Evolutionary conservation across 2,329 filamentous ascomycete genomes (phyloP), one percentile per base, ranked within the genome.

Genomic region (Aspergillus luchuensis): DNA sequence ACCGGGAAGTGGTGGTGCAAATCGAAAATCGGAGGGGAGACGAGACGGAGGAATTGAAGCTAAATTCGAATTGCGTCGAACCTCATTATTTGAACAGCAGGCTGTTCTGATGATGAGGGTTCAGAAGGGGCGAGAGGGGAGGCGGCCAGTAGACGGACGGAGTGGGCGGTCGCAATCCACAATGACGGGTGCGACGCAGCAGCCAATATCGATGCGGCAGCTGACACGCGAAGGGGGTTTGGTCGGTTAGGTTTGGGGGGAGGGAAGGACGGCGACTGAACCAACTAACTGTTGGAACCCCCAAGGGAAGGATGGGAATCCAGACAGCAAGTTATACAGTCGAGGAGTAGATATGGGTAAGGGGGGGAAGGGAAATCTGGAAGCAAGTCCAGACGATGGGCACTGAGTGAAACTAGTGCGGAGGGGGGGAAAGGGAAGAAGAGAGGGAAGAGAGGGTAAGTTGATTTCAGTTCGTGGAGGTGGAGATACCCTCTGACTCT

Each of bases 31-130:
- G 28, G 60, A 15, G 48, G 60, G 58, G 43, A 49, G 54, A 55
- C 56, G 49, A 53, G 56, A 48, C 45, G 57, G 63, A 57, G 54
- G 62, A 66, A 69, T 70, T 68, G 68, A 56, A 17, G 51, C 63
- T 67, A 70, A 50, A 55, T 63, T 60, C 54, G 61, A 39, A 30
- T 54, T 66, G 62, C 61, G 58, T 56, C 54, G 65, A 59, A 58
- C 63, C 57, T 66, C 70, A 74, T 74, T 60, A 66, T 72, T 64
- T 51, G 59, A 57, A 57, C 25, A 58, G 61, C 55, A 53, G 57
- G 50, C 56, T 33, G 48, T 49, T 65, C 47, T 57, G 50, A 55
- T 56, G 23, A 58, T 54, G 56, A 60, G 60, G 58, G 47, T 50
- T 36, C 47, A 59, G 33, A 36, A 57, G 57, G 57, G 41, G 45